A percentile compares a stretch with the other conserved stretches of the same genome.
Conservation (phyloP, 768 basidiomycete genomes). For the Royoungia palumana region DNA sequence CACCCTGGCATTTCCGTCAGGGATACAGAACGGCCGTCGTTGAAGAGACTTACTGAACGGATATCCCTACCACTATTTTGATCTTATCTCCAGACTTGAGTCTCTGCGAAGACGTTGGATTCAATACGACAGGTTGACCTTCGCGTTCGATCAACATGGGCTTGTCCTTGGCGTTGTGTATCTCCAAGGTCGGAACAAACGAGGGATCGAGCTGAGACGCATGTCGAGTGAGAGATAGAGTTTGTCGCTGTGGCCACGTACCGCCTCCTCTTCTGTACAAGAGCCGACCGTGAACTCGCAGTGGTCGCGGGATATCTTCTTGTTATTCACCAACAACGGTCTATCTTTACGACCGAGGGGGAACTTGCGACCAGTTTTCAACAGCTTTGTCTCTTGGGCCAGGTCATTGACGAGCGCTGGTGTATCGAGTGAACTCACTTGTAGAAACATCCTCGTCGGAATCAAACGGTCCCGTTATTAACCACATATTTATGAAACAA, state of each 20-base stretch:
- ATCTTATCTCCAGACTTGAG: slow-evolving; percentile 56
- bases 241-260: slow-evolving; percentile 33
- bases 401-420: slow-evolving; percentile 2
- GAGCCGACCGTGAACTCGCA: slow-evolving; percentile 54
- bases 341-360: slow-evolving; percentile 55
- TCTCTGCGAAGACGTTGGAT: slow-evolving; percentile 36
- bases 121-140: slow-evolving; percentile 32
- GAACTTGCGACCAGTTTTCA: slow-evolving; percentile 58
- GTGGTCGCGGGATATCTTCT: slow-evolving; percentile 63
- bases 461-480: slow-evolving; percentile 54
- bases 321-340: slow-evolving; percentile 50
- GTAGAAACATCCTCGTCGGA: slow-evolving; percentile 36
- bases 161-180: slow-evolving; percentile 49
- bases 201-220: slow-evolving; percentile 46
- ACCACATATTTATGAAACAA: slow-evolving; percentile 44
- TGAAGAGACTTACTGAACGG: slow-evolving; percentile 42
- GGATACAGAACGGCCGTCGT: neutral
- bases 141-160: slow-evolving; percentile 39
- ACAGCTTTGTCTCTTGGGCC: slow-evolving; percentile 48
- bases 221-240: neutral
- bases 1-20: slow-evolving; percentile 35
- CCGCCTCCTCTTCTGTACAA: slow-evolving; percentile 52
- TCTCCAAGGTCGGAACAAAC: slow-evolving; percentile 45
- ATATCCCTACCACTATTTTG: slow-evolving; percentile 40
- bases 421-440: slow-evolving; percentile 39